Evolutionary conservation across 257 asterid species (phyloP).

Genomic region (Solanum pimpinellifolium): DNA sequence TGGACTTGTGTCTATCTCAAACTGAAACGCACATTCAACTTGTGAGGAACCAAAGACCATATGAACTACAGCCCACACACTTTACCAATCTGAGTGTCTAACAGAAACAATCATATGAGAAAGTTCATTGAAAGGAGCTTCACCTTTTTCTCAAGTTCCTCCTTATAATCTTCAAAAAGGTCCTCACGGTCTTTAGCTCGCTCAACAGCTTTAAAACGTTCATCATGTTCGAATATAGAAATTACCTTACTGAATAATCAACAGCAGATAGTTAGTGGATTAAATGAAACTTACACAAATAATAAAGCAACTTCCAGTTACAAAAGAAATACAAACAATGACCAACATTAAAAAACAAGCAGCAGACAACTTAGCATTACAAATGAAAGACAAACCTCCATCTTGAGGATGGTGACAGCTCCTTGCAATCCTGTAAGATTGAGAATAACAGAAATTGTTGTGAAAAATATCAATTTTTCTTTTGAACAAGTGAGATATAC

Average conservation of each 20-base stretch:
- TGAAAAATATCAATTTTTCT: background rate
- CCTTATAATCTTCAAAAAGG: conserved; percentile 57
- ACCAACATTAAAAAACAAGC: background rate
- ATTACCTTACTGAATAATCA: conserved; percentile 51
- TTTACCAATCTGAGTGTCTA: background rate
- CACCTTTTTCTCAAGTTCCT: conserved; percentile 80
- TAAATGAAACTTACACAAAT: background rate
- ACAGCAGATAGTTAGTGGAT: conserved; percentile 10
- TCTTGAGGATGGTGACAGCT: conserved; percentile 56
- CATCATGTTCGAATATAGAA: conserved; percentile 67
- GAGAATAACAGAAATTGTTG: background rate
- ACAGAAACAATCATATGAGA: background rate
- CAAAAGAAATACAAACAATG: background rate
- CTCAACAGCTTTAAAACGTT: conserved; percentile 79
- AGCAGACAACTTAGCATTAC: background rate
- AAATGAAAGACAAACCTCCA: conserved; percentile 62
- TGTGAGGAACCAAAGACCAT: background rate
- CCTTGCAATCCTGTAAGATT: conserved; percentile 61
- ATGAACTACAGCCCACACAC: background rate
- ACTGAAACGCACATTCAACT: background rate
- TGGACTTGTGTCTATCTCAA: background rate
- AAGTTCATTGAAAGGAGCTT: background rate
- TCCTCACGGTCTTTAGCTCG: conserved; percentile 80
- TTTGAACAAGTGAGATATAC: background rate
- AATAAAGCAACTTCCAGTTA: background rate